Base-by-base conservation (phyloP, 805 yeast genomes). In the Metschnikowia anglica region DNA sequence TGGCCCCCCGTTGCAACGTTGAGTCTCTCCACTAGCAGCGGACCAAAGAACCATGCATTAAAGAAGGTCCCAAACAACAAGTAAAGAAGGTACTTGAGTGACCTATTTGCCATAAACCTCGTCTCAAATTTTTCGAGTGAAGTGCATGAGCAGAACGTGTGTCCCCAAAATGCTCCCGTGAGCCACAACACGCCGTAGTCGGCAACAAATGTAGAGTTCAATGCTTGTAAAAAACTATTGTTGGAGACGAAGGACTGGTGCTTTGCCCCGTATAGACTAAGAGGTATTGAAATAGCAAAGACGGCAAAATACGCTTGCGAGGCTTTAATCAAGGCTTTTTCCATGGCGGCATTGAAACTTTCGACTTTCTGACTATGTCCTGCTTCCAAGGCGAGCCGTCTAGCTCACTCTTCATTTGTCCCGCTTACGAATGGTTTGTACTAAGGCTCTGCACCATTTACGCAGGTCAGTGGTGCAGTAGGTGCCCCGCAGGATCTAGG, bases 31-130 rank as follows among this genome's bases (percentile, higher is more conserved):
- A 63, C 60, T 3, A 68, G 37, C 48, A 57, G 61, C 1, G 61
- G 58, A 2, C 73, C 73, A 38, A 66, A 63, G 36, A 55, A 63
- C 72, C 73, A 67, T 17, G 47, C 48, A 26, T 52, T 48, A 26
- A 52, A 26, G 9, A 42, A 31, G 9, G 49, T 18, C 27, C 46
- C 49, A 19, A 47, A 33, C 15, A 34, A 5, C 16, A 56, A 34
- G 28, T 47, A 41, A 6, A 51, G 29, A n/a, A 39, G 27, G 36
- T 43, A 58, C 27, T 39, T 48, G 24, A 44, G 27, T 1, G 29
- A 2, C 10, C 43, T 39, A n/a, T 43, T 37, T 9, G 18, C 24
- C 11, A 39, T 4, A 3, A 33, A 31, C 16, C 35, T 19, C 15
- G 6, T 20, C 18, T 25, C 13, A 4, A 8, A 3, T 6, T 21